A percentile compares a stretch with the other conserved stretches of the same genome.
Evolutionary conservation across 2,329 filamentous ascomycete genomes (phyloP).

Genomic region (Fusarium denticulatum): DNA sequence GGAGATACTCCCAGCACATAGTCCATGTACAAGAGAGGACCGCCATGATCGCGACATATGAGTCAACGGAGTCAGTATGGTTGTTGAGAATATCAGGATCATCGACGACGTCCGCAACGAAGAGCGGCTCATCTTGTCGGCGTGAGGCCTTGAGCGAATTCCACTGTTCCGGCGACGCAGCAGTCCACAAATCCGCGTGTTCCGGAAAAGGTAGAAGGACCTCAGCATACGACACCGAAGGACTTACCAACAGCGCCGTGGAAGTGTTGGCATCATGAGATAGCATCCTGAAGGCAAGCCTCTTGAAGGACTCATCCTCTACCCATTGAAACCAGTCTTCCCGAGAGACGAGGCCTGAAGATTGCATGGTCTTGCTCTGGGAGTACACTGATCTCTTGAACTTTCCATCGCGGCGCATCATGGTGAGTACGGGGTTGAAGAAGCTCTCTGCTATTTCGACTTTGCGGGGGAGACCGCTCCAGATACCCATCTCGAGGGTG

Average conservation of each 20-base stretch:
- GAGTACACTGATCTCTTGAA: conserved; percentile 42
- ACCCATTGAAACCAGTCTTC: conserved; percentile 45
- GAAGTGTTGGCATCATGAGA: conserved; percentile 46
- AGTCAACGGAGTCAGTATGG: conserved; percentile 11
- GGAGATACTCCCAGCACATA: conserved; percentile 46
- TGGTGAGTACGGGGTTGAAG: conserved; percentile 49
- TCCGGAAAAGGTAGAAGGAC: conserved; percentile 40
- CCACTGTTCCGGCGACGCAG: conserved; percentile 42
- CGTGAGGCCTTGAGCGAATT: not conserved
- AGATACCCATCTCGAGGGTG: conserved; percentile 47
- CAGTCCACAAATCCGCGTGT: conserved; percentile 40
- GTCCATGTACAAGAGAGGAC: conserved; percentile 42
- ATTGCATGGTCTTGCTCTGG: not conserved
- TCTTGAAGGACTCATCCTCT: conserved; percentile 45
- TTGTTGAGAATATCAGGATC: conserved; percentile 36
- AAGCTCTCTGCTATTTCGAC: conserved; percentile 54
- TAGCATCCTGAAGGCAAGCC: conserved; percentile 44
- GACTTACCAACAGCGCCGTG: conserved; percentile 43
- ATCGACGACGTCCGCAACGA: conserved; percentile 21
- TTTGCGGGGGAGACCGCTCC: conserved; percentile 52
- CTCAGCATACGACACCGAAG: conserved; percentile 47
- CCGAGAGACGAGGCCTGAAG: conserved; percentile 17
- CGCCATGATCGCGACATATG: conserved; percentile 5
- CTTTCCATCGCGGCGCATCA: conserved; percentile 48
- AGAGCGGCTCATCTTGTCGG: not conserved